phyloP scores from a whole-genome alignment of 139 green algal species.

The Trebouxia sp. region DNA sequence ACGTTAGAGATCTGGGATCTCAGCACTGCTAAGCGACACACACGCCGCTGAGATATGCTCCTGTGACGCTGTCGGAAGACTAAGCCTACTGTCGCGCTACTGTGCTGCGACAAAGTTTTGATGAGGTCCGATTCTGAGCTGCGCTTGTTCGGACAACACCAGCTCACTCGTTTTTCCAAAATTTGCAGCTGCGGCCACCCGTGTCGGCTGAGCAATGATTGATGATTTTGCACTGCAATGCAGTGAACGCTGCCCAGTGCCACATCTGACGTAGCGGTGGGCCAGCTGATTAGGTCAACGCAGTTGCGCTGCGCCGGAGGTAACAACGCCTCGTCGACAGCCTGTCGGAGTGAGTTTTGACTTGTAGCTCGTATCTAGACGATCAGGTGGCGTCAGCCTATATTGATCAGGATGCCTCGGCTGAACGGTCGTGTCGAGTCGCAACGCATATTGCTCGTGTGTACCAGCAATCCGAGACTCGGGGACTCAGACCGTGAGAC shows the following conservation, averaged over 20 bases:
- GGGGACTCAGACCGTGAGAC: conserved; percentile 25
- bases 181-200: background rate
- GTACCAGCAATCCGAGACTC: conserved; percentile 21
- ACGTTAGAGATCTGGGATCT: conserved; percentile 18
- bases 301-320: conserved; percentile 17
- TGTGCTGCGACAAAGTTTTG: background rate
- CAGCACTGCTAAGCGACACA: too few species aligned
- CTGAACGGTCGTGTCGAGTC: conserved; percentile 8
- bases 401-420: background rate
- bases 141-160: background rate
- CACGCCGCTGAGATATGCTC: too few species aligned
- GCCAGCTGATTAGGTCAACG: conserved; percentile 17
- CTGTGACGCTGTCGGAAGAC: too few species aligned
- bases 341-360: conserved; percentile 7
- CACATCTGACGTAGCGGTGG: background rate
- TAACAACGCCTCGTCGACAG: conserved; percentile 15
- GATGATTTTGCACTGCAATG: background rate
- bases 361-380: too few species aligned
- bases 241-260: background rate
- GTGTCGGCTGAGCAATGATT: background rate
- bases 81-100: too few species aligned
- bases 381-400: background rate
- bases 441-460: conserved; percentile 22
- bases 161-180: conserved; percentile 14
- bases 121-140: background rate